A percentile compares a stretch with the other conserved stretches of the same genome.
Evolutionary conservation across 2,329 filamentous ascomycete genomes (phyloP).

Genomic region (Cytospora chrysosperma): DNA sequence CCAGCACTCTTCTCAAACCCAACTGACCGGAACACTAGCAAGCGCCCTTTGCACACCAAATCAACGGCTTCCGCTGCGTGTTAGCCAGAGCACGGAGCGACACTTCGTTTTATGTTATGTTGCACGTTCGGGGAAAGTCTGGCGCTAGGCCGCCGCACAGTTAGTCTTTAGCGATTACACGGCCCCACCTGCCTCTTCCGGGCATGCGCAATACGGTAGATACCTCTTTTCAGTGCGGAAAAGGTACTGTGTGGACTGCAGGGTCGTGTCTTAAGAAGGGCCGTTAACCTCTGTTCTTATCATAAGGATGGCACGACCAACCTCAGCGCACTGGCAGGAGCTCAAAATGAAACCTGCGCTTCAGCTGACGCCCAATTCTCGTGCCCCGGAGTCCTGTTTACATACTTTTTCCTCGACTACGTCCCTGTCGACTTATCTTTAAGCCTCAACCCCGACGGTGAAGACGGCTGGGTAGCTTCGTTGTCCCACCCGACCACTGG

Average conservation of each 20-base stretch:
- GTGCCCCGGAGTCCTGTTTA: neutral
- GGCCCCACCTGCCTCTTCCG: conserved; percentile 1
- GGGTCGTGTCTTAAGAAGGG: too few species aligned
- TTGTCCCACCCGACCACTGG: neutral
- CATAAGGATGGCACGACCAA: neutral
- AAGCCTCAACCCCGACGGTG: neutral
- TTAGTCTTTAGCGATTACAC: neutral
- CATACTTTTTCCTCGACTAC: neutral
- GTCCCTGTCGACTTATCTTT: neutral
- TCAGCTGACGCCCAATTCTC: neutral
- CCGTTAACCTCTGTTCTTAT: neutral
- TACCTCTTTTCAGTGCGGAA: too few species aligned
- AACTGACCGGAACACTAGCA: neutral
- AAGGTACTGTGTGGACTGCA: too few species aligned
- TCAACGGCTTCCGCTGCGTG: neutral
- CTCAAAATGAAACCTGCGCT: neutral
- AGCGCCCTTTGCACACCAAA: neutral
- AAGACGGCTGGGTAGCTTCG: neutral
- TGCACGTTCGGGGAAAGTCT: too few species aligned
- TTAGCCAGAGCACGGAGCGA: neutral
- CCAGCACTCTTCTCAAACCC: neutral
- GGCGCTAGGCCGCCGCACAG: neutral
- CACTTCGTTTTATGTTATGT: neutral
- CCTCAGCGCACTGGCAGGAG: neutral
- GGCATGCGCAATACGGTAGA: neutral